Percentiles rank a stretch among this genome's conserved stretches.
Evolutionary conservation across 2,329 filamentous ascomycete genomes (phyloP).

Genomic region (Dothideomycetes sp.): DNA sequence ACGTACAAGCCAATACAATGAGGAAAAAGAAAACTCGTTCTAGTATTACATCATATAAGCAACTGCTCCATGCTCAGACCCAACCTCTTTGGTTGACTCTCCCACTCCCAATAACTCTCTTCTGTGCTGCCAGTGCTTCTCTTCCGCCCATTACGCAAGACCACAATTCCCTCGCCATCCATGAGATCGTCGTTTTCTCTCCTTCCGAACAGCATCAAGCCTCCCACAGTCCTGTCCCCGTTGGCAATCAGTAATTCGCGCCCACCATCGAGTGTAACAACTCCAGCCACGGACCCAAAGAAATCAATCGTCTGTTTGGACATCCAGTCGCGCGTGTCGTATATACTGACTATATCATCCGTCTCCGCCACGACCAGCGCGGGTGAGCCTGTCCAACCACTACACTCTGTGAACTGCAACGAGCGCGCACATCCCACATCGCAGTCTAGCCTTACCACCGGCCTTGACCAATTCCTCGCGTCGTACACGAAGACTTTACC

Average conservation of each 20-base stretch:
- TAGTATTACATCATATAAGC: background rate
- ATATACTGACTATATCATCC: conserved; percentile 60
- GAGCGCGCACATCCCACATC: conserved; percentile 60
- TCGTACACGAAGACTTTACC: conserved; percentile 66
- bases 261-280: conserved; percentile 56
- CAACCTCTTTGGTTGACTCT: background rate
- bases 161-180: background rate
- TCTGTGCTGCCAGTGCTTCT: background rate
- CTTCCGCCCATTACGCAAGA: background rate
- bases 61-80: background rate
- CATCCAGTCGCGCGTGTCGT: conserved; percentile 51
- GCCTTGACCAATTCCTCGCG: conserved; percentile 54
- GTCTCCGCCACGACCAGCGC: conserved; percentile 65
- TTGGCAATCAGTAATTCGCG: conserved; percentile 59
- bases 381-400: conserved; percentile 45
- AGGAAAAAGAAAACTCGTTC: background rate
- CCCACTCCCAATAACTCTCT: conserved; percentile 1
- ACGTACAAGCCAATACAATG: no score
- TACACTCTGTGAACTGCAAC: conserved; percentile 60
- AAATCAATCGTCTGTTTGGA: conserved; percentile 61
- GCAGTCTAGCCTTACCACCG: conserved; percentile 41
- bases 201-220: conserved; percentile 30
- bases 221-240: conserved; percentile 54
- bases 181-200: background rate
- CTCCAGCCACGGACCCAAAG: conserved; percentile 64